Percentiles rank a stretch among this genome's conserved stretches.
Evolutionary conservation across 768 basidiomycete species (phyloP).

Genomic region (Gautieria morchelliformis): DNA sequence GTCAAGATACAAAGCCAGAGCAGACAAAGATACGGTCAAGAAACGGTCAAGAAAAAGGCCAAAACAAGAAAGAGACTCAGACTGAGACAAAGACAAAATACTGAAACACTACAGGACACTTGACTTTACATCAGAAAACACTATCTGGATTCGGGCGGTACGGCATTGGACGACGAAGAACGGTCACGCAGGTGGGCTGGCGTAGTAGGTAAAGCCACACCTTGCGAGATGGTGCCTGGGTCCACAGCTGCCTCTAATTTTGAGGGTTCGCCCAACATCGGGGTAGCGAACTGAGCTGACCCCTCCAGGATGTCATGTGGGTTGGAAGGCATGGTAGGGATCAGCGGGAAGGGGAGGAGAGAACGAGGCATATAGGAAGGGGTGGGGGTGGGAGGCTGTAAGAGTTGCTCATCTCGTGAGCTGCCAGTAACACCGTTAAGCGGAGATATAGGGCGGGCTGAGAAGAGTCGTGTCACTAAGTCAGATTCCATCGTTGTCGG

Average conservation of each 20-base stretch:
- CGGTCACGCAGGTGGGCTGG: background rate
- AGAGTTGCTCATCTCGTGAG: conserved; percentile 41
- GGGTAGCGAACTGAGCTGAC: background rate
- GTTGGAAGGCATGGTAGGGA: background rate
- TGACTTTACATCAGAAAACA: too few relatives aligned
- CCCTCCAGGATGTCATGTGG: background rate
- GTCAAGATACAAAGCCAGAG: too few relatives aligned
- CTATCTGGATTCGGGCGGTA: background rate
- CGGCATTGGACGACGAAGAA: background rate
- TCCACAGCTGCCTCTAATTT: background rate
- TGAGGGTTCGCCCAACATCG: conserved; percentile 1
- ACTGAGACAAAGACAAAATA: too few relatives aligned
- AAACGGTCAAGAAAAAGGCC: too few relatives aligned
- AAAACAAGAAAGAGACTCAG: too few relatives aligned
- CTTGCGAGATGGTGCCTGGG: too few relatives aligned
- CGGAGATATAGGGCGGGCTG: too few relatives aligned
- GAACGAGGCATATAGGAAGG: background rate
- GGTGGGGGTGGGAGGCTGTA: background rate
- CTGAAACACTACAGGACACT: too few relatives aligned
- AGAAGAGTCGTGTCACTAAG: too few relatives aligned
- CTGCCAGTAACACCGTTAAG: too few relatives aligned
- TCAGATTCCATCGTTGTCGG: too few relatives aligned
- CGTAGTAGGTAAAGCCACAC: background rate
- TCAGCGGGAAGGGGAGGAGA: background rate
- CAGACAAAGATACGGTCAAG: too few relatives aligned